phyloP scores from a whole-genome alignment of 148 eudicot genomes.

The Fallopia convolvulus region DNA sequence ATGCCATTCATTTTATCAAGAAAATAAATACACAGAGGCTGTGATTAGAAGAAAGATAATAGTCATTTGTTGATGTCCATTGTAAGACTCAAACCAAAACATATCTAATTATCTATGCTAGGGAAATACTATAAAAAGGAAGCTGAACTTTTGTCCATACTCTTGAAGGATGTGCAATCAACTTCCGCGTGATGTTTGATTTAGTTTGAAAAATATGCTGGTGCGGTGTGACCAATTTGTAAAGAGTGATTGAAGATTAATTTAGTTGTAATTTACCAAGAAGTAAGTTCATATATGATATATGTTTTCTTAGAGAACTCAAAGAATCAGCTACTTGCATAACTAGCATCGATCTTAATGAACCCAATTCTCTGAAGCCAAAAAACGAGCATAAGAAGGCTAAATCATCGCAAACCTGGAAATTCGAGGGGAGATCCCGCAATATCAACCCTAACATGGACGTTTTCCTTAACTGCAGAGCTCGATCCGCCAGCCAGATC shows the following conservation, averaged over 20 bases:
- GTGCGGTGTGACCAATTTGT: background rate
- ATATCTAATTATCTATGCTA: background rate
- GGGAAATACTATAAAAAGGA: background rate
- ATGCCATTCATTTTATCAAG: too few species aligned
- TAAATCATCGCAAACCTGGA: slow-evolving; percentile 40
- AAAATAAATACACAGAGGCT: too few species aligned
- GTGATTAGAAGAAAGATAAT: too few species aligned
- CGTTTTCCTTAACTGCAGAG: slow-evolving; percentile 53
- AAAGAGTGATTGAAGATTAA: background rate
- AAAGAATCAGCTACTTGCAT: background rate
- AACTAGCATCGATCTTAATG: background rate
- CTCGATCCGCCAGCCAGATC: slow-evolving; percentile 27
- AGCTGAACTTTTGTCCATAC: background rate
- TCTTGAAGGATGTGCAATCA: background rate
- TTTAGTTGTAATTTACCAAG: background rate
- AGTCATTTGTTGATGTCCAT: too few species aligned
- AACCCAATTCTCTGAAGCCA: background rate
- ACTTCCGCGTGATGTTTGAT: background rate
- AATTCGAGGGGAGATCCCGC: slow-evolving; percentile 71
- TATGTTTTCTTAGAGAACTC: background rate
- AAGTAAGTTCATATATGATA: background rate
- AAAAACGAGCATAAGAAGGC: background rate
- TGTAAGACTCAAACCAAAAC: background rate
- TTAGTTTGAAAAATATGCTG: background rate
- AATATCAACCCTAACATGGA: slow-evolving; percentile 67